Evolutionary conservation across 2,329 filamentous ascomycete genomes (phyloP), one percentile per base, ranked within the genome.

Genomic region (Aspergillus novofumigatus): DNA sequence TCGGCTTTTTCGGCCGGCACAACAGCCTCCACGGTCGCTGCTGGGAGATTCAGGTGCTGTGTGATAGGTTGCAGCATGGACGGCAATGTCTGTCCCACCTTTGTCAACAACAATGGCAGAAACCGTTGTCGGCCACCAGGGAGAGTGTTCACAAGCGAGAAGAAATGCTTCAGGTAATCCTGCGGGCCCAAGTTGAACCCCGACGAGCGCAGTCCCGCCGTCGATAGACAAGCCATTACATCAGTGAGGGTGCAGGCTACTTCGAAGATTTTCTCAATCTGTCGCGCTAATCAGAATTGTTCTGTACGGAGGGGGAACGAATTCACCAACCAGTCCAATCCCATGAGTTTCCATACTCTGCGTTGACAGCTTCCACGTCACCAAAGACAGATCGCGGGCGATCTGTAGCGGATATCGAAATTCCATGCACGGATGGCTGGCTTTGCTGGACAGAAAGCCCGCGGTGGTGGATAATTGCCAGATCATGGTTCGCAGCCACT

Each of bases 241-340:
- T 93, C 89, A 7, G 83, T 87, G 59, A 94, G 79, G 17, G 86
- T 86, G 70, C 83, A 88, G 11, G 89, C 86, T 38, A 92, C 83
- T 63, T 92, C 88, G 65, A 94, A 84, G 11, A 96, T 76, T 69
- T 93, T 93, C 69, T 92, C 90, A 59, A 94, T 85, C 84, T 87
- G 64, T 38, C 14, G 51, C 10, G 20, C 25, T 23, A 6, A 8
- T 35, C 32, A 17, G 28, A 2, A 26, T 6, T 17, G 14, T 38
- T 1, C 5, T 17, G 14, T 5, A 38, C 4, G 6, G 32, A 14
- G 32, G 10, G n/a, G 26, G 3, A 5, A 44, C n/a, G 29, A 20
- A n/a, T n/a, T 20, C 3, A 56, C 84, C 71, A 77, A 90, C 87
- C 67, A 95, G 72, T 26, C 88, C 88, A 42, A 90, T 83, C 20